Conservation (phyloP, 2,329 filamentous ascomycete species). For the Xylariaceae sp. region DNA sequence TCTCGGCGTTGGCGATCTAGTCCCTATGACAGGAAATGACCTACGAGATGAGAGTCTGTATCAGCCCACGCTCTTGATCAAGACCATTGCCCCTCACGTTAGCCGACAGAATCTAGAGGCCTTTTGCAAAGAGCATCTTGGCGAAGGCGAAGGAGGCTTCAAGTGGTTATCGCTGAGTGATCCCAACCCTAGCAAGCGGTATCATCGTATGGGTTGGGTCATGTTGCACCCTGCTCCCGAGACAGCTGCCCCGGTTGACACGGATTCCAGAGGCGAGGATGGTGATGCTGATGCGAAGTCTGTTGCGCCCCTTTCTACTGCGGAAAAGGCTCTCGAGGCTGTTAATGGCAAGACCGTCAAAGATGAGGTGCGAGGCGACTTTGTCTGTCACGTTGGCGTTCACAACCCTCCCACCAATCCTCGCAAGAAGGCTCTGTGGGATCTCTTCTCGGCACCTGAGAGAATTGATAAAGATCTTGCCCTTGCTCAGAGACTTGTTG, state of each 20-base stretch:
- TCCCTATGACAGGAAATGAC: conserved; percentile 78
- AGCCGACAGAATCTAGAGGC: conserved; percentile 88
- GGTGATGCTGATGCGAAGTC: conserved; percentile 51
- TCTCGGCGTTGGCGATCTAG: conserved; percentile 82
- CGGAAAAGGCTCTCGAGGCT: conserved; percentile 84
- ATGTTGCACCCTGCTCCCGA: conserved; percentile 82
- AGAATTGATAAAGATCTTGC: conserved; percentile 85
- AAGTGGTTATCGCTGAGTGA: conserved; percentile 95
- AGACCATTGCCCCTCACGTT: conserved; percentile 94
- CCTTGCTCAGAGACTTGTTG: conserved; percentile 74
- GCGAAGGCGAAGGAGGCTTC: conserved; percentile 85
- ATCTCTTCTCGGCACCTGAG: conserved; percentile 90
- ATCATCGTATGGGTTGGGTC: conserved; percentile 97
- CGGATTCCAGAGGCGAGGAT: conserved; percentile 68
- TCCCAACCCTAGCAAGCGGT: conserved; percentile 94
- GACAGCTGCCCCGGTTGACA: conserved; percentile 57
- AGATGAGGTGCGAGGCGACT: conserved; percentile 88
- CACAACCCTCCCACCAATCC: conserved; percentile 83
- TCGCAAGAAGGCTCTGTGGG: conserved; percentile 93
- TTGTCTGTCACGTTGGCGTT: conserved; percentile 94
- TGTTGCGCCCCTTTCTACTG: conserved; percentile 50
- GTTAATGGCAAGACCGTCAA: conserved; percentile 97
- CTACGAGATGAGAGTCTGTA: conserved; percentile 82
- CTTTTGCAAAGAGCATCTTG: conserved; percentile 90
- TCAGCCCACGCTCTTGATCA: conserved; percentile 91